Base-by-base conservation (phyloP, 2,329 filamentous ascomycete species). In the Sphaerulina vaccinii region DNA sequence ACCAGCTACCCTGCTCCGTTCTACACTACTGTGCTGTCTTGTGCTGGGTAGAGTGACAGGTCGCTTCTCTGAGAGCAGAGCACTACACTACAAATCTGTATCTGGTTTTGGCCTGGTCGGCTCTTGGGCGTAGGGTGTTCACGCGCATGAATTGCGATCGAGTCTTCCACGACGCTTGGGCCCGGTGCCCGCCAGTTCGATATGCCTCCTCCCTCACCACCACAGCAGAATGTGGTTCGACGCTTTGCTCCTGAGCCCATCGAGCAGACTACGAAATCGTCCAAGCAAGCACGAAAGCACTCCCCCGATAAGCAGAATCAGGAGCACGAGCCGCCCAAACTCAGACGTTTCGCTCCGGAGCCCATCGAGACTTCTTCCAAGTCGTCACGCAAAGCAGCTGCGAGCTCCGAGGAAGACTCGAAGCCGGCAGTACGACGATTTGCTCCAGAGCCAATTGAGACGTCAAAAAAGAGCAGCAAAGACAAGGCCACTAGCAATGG, bases 331-430 rank as follows among this genome's bases (percentile, higher is more conserved):
- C 66, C 22, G 62, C 68, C 55, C 15, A 56, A 52, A 21, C 27
- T 51, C 7, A 70, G 71, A 49, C 82, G 82, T 62, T 88, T 88
- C 71, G 77, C 74, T 36, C 85, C 86, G 27, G 79, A 87, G 49
- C 85, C 86, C 13, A 81, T 90, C 58, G 87, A 90, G 69, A 90
- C 86, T 7, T 85, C 80, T 1, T 82, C 81, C 61, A 82, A 83
- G 59, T 79, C 81, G 40, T 59, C 62, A 15, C 27, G 27, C 33
- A 35, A 16, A 75, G 75, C 64, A 63, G 66, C 44, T 15, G 54
- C 52, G n/a, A 60, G 56, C 29, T 41, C 49, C 11, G 47, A 47
- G 8, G 15, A 23, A 44, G 49, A 43, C 23, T 49, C 39, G 29
- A 62, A 60, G 43, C 44, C 59, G 21, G 49, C 47, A 21, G 46